phyloP scores from a whole-genome alignment of 169 alveolate species.

The Plasmodium falciparum region DNA sequence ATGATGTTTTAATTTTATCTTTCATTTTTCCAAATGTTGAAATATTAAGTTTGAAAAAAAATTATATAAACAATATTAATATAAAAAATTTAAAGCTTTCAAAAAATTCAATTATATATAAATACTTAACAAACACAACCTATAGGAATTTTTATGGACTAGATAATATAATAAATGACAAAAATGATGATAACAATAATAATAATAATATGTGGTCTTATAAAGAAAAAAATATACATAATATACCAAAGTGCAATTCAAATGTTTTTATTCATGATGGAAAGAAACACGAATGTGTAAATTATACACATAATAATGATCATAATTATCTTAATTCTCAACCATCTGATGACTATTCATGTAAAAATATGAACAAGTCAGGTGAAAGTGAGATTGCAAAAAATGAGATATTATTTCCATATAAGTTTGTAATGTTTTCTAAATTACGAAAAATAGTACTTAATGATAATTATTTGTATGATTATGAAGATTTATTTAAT shows the following conservation, averaged over 20 bases:
- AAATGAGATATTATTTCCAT: background rate
- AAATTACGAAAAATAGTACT: slow-evolving; percentile 57
- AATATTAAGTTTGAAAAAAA: slow-evolving; percentile 46
- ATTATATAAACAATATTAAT: slow-evolving; percentile 44
- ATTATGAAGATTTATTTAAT: slow-evolving; percentile 61
- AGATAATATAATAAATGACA: no score
- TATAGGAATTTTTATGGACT: background rate
- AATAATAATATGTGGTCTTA: no score
- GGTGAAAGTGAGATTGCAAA: background rate
- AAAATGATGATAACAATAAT: no score
- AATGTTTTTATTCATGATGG: no score
- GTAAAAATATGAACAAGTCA: background rate
- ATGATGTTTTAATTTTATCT: slow-evolving; percentile 48
- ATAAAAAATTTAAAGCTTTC: slow-evolving; percentile 12
- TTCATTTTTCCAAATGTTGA: slow-evolving; percentile 68
- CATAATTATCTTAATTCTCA: background rate
- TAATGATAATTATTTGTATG: slow-evolving; percentile 59
- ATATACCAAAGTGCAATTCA: no score
- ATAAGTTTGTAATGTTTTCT: background rate
- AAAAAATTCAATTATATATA: slow-evolving; percentile 9
- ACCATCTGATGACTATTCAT: background rate
- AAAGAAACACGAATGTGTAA: no score
- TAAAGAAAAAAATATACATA: no score
- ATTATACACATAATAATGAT: no score
- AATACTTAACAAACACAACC: slow-evolving; percentile 17